A percentile compares a stretch with the other conserved stretches of the same genome.
phyloP scores from a whole-genome alignment of 2,329 filamentous ascomycete genomes.

The Botrytis tulipae region DNA sequence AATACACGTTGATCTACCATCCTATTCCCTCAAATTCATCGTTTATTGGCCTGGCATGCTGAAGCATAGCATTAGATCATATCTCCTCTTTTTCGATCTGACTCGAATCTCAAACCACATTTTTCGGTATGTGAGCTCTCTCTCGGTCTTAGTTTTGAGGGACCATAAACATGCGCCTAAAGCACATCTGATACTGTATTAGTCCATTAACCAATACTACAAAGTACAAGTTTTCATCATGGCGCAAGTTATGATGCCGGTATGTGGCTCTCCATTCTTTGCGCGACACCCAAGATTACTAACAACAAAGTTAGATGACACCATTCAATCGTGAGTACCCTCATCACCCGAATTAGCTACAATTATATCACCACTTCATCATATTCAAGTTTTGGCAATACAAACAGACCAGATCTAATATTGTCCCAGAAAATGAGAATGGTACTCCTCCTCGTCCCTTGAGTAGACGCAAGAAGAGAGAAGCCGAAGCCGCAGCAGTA shows the following conservation, averaged over 20 bases:
- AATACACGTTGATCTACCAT: background rate
- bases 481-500: background rate
- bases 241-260: conserved; percentile 13
- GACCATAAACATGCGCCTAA: background rate
- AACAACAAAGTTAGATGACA: background rate
- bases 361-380: background rate
- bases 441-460: background rate
- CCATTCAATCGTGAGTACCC: conserved; percentile 5
- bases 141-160: background rate
- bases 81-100: background rate
- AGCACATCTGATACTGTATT: background rate
- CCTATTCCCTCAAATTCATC: too few relatives aligned
- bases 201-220: background rate
- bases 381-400: background rate
- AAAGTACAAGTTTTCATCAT: background rate
- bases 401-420: background rate
- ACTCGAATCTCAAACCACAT: background rate
- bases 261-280: background rate
- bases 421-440: conserved; percentile 9
- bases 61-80: background rate
- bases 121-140: background rate
- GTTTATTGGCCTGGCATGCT: background rate
- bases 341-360: background rate
- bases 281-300: background rate
- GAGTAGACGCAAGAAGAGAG: conserved; percentile 4